phyloP scores from a whole-genome alignment of 208 protist genomes.

The Leptomonas pyrrhocoris region DNA sequence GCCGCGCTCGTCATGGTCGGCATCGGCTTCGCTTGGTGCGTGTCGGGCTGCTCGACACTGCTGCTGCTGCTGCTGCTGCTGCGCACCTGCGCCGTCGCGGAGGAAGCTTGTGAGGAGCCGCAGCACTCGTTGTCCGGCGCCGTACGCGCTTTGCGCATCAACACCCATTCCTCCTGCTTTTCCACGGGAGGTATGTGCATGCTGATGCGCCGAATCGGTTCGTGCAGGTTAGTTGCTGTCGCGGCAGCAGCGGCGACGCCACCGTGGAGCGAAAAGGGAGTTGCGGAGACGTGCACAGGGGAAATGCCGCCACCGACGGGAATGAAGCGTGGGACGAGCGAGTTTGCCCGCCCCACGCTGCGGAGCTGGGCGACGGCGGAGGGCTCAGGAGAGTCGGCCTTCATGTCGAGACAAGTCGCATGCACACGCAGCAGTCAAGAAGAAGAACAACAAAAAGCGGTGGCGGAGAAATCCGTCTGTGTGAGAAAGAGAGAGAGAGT shows the following conservation, averaged over 20 bases:
- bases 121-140: slow-evolving; percentile 1
- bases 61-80: background rate
- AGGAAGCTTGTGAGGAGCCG: background rate
- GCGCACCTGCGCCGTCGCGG: background rate
- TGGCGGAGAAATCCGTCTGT: background rate
- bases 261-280: background rate
- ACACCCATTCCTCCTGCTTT: slow-evolving; percentile 2
- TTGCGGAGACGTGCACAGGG: background rate
- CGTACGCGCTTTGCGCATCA: background rate
- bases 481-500: background rate
- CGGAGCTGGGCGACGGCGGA: background rate
- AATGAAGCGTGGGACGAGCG: background rate
- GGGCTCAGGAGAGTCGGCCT: background rate
- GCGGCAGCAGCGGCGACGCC: background rate
- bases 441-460: background rate
- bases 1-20: background rate
- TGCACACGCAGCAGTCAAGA: background rate
- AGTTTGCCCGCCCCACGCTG: background rate
- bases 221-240: background rate
- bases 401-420: background rate
- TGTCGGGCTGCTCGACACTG: background rate
- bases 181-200: background rate
- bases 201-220: background rate
- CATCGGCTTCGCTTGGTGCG: background rate
- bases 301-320: background rate